These are phyloP conservation scores for Daldinia childiae DNA, from an alignment of 495 filamentous ascomycete genomes.

Conservation along the genomic window DNA sequence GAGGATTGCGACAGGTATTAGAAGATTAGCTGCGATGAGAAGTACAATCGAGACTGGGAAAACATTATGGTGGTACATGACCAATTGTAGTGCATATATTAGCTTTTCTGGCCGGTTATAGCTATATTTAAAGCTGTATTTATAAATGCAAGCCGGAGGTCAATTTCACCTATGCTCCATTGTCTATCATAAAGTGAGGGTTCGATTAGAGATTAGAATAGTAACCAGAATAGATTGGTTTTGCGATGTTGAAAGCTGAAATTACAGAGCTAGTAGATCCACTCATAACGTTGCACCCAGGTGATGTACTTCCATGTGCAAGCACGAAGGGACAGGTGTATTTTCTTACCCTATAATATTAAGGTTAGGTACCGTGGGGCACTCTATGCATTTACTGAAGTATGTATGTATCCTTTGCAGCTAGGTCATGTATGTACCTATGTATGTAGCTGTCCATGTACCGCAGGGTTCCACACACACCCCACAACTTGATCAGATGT, in stretches of 20 bases:
- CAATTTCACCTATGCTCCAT: conserved; percentile 29
- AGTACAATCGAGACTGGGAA: conserved; percentile 51
- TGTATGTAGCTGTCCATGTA: not conserved
- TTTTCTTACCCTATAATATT: not conserved
- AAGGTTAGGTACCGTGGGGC: not conserved
- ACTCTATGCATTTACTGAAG: not conserved
- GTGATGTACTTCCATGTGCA: not conserved
- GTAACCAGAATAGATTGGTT: not conserved
- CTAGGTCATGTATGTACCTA: not conserved
- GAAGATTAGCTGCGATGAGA: conserved; percentile 72
- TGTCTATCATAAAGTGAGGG: conserved; percentile 10
- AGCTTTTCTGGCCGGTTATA: not conserved
- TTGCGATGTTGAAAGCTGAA: conserved; percentile 14
- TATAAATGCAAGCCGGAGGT: not conserved
- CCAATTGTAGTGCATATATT: conserved; percentile 22
- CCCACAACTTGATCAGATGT: not conserved
- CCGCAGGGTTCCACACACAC: not conserved
- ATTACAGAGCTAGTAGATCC: not conserved
- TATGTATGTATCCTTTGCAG: too few species aligned
- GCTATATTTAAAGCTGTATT: not conserved
- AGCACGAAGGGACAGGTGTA: not conserved
- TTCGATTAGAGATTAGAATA: conserved; percentile 7
- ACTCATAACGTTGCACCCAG: not conserved
- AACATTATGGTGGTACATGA: conserved; percentile 49
- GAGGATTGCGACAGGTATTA: conserved; percentile 80